Conservation (phyloP, 1,284 basidiomycete genomes). For the Pseudomicrostroma phylloplanum region DNA sequence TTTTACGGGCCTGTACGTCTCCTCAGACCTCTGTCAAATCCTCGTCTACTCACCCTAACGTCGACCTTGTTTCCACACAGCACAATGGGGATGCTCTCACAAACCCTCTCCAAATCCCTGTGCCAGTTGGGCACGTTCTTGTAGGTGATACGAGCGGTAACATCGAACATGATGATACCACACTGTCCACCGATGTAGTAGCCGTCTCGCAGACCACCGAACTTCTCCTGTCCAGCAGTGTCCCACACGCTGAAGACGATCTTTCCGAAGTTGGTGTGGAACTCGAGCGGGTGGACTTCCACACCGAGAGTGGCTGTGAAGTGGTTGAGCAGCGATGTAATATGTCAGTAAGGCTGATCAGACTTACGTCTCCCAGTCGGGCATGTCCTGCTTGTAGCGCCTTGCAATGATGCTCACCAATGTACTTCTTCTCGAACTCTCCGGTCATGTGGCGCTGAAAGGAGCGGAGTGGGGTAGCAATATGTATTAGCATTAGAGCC, state of each 20-base stretch:
- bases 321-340: constrained; percentile 16
- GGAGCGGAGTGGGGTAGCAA: background rate
- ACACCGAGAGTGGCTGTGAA: constrained; percentile 89
- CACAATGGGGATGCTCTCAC: constrained; percentile 98
- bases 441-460: constrained; percentile 83
- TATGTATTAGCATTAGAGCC: background rate
- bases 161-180: constrained; percentile 99
- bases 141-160: constrained; percentile 99
- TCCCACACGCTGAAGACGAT: constrained; percentile 99
- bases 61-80: constrained; percentile 99
- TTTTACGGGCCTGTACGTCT: no score
- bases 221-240: constrained; percentile 99
- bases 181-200: constrained; percentile 68
- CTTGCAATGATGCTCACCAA: constrained; percentile 62
- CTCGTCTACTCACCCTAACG: constrained; percentile 64
- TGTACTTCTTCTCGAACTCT: constrained; percentile 99
- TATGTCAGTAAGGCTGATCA: background rate
- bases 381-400: no score
- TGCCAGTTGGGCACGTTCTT: constrained; percentile 99
- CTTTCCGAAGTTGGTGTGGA: constrained; percentile 96
- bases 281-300: constrained; percentile 91
- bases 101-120: constrained; percentile 97
- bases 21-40: constrained; percentile 49
- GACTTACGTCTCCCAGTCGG: background rate
- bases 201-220: constrained; percentile 54